Evolutionary conservation across 495 filamentous ascomycete genomes (phyloP).

Genomic region (Neurospora sp.): DNA sequence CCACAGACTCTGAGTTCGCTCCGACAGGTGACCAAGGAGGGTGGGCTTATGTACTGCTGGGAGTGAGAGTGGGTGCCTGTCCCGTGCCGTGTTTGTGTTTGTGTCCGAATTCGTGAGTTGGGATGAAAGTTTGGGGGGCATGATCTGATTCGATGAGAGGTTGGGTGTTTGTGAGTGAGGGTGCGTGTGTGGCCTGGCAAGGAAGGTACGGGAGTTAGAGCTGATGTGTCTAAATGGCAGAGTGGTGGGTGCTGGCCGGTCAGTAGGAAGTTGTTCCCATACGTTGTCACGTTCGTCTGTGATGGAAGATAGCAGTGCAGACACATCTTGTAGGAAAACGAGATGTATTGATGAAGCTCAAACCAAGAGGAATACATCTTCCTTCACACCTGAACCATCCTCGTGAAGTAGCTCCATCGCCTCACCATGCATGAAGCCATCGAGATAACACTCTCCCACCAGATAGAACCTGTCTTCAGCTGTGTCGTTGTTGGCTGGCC

Average conservation of each 20-base stretch:
- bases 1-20: neutral
- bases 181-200: neutral
- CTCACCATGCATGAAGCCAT: constrained; percentile 2
- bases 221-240: neutral
- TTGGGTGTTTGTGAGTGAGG: neutral
- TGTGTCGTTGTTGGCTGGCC: neutral
- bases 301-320: neutral
- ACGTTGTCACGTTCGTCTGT: neutral
- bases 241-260: neutral
- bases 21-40: neutral
- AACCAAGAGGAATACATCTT: neutral
- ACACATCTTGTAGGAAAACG: neutral
- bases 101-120: neutral
- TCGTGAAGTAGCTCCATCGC: neutral
- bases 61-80: neutral
- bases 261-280: neutral
- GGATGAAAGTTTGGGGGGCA: neutral
- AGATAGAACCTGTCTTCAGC: neutral
- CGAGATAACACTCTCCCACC: constrained; percentile 5
- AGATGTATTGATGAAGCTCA: neutral
- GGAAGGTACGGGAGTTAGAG: neutral
- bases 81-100: neutral
- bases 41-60: neutral
- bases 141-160: neutral
- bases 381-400: neutral